Evolutionary conservation across 2,329 filamentous ascomycete species (phyloP).

Genomic region (Pestalotiopsis sp.): DNA sequence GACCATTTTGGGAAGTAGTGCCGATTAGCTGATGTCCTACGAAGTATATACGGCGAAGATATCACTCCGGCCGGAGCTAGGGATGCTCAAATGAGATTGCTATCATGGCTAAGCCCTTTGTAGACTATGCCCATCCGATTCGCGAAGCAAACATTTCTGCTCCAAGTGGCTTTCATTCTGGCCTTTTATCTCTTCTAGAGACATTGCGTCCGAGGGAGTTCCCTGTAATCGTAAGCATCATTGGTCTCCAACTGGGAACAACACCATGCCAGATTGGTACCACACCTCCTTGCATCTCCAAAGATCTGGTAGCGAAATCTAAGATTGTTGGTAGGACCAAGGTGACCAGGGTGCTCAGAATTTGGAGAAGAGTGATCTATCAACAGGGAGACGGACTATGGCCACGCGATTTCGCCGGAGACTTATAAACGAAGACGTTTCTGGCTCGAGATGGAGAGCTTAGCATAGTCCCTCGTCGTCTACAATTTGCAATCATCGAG

Average conservation of each 20-base stretch:
- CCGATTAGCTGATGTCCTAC: no score
- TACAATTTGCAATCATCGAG: neutral
- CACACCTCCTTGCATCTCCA: neutral
- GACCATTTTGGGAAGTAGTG: no score
- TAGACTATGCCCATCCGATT: no score
- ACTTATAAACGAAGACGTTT: neutral
- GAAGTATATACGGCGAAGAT: no score
- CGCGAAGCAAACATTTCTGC: no score
- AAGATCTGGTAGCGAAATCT: neutral
- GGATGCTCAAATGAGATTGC: no score
- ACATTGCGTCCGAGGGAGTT: no score
- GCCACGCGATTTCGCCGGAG: neutral
- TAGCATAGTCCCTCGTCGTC: neutral
- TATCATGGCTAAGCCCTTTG: no score
- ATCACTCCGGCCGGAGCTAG: no score
- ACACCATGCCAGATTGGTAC: neutral
- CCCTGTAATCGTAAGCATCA: neutral
- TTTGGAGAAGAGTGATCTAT: neutral
- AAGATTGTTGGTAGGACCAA: neutral
- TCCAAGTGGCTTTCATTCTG: no score
- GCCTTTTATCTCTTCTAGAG: no score
- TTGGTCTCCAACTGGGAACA: neutral
- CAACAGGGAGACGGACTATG: neutral
- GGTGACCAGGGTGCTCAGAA: neutral
- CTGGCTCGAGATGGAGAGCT: neutral